phyloP scores from a whole-genome alignment of 177 flowering plant genomes.

The Vitis hybrid region DNA sequence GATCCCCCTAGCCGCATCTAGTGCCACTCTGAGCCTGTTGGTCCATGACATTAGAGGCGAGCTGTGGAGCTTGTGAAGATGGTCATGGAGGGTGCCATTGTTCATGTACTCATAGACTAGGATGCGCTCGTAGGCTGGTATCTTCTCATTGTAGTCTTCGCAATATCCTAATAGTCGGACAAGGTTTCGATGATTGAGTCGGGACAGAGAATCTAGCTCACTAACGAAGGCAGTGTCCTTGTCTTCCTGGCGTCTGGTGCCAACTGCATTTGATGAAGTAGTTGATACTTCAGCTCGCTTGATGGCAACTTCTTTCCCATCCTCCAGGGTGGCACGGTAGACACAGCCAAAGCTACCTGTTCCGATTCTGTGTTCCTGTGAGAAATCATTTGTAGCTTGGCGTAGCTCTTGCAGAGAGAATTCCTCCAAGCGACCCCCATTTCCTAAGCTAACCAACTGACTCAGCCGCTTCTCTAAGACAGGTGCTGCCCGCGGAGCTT shows the following conservation, averaged over 20 bases:
- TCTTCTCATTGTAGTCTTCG: conserved; percentile 50
- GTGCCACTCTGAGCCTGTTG: conserved; percentile 49
- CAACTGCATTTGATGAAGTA: conserved; percentile 13
- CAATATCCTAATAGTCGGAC: conserved; percentile 66
- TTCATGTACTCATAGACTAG: conserved; percentile 73
- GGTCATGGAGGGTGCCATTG: conserved; percentile 74
- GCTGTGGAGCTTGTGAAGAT: conserved; percentile 51
- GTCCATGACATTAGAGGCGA: conserved; percentile 61
- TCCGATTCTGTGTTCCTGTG: conserved; percentile 55
- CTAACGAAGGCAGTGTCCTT: conserved; percentile 63
- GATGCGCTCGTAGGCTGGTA: conserved; percentile 61
- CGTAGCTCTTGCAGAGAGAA: conserved; percentile 42
- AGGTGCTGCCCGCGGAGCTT: conserved; percentile 5
- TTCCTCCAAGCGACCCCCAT: conserved; percentile 51
- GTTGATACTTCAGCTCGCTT: conserved; percentile 62
- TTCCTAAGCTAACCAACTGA: conserved; percentile 55
- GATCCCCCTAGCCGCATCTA: conserved; percentile 78
- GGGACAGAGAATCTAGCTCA: conserved; percentile 72
- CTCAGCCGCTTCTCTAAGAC: conserved; percentile 51
- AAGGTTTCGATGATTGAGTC: conserved; percentile 73
- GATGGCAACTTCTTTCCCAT: conserved; percentile 75
- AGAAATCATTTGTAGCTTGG: conserved; percentile 56
- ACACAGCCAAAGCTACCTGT: conserved; percentile 80
- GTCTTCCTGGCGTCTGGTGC: conserved; percentile 50
- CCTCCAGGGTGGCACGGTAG: conserved; percentile 49